Evolutionary conservation across 2,329 filamentous ascomycete species (phyloP), one percentile per base, ranked within the genome.

Genomic region (Trichophyton rubrum): DNA sequence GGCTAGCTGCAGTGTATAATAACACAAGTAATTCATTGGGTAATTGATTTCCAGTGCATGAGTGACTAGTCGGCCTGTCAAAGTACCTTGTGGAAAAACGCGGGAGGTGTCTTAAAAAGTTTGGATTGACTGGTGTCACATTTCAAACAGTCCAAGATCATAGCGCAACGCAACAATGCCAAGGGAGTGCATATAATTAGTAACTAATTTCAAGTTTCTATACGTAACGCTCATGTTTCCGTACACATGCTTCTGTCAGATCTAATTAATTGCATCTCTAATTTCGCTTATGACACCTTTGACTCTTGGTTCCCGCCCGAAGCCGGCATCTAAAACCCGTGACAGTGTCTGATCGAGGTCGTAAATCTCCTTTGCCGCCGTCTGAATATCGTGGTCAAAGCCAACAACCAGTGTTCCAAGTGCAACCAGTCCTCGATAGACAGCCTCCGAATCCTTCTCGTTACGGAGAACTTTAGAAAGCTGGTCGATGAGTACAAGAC

Each of bases 351-450:
- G 71, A 56, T 78, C 70, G 59, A 85, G 68, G 59, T 80, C 76
- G 72, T 81, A 78, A 47, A 85, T 75, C 64, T 84, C 80, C 71
- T 79, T 79, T 59, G 81, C 80, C 41, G 81, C 80, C 66, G 77
- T 76, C 65, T 78, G 81, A 62, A 86, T 80, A 60, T 85, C 80
- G 5, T 77, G 75, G n/a, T 84, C 79, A 13, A 88, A 75, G 4
- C 78, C 79, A 24, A 70, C 69, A 20, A 90, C 72, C 62, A 95
- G 71, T 1, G 91, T 99, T 0, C 93, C 95, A 0, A 92, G 74
- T 0, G 89, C 89, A 5, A 95, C 88, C 4, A 97, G 79, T 0
- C 84, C 84, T 22, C 93, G 84, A 71, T 91, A 97, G 2, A 93
- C 75, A 0, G 89, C 88, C 70, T 97, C 93, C 0, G 85, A 83